phyloP scores from a whole-genome alignment of 129 eudicot species.

The Flaveria robusta region DNA sequence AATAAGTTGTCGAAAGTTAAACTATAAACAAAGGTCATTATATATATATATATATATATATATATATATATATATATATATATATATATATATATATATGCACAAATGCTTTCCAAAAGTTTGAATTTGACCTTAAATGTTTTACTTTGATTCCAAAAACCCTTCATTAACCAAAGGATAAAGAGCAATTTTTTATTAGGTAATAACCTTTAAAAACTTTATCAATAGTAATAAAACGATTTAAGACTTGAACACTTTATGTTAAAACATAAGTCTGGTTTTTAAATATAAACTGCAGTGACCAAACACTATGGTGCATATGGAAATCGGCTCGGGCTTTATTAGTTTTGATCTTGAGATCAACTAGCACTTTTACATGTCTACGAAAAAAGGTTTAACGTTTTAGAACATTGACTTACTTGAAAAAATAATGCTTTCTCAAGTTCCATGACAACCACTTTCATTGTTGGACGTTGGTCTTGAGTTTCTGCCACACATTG shows the following conservation, averaged over 20 bases:
- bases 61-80: neutral
- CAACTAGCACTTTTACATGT: neutral
- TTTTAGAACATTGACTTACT: neutral
- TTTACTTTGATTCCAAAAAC: neutral
- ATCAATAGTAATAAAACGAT: neutral
- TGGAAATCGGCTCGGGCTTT: neutral
- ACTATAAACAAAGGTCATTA: no score
- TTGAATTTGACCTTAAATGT: neutral
- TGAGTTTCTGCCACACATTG: neutral
- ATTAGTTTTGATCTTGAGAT: neutral
- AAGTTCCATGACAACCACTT: neutral
- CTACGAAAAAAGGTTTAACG: neutral
- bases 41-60: neutral
- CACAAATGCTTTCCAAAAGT: neutral
- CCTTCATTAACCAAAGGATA: neutral
- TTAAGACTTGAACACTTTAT: neutral
- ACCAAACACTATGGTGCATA: neutral
- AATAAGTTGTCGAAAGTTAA: no score
- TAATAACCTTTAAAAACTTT: neutral
- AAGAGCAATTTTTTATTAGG: neutral
- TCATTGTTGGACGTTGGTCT: conserved; percentile 6
- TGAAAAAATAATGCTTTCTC: neutral
- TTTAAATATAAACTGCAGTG: neutral
- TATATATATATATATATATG: neutral
- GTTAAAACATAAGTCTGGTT: neutral